phyloP scores from a whole-genome alignment of 306 rosid genomes.

The Inga oerstediana region DNA sequence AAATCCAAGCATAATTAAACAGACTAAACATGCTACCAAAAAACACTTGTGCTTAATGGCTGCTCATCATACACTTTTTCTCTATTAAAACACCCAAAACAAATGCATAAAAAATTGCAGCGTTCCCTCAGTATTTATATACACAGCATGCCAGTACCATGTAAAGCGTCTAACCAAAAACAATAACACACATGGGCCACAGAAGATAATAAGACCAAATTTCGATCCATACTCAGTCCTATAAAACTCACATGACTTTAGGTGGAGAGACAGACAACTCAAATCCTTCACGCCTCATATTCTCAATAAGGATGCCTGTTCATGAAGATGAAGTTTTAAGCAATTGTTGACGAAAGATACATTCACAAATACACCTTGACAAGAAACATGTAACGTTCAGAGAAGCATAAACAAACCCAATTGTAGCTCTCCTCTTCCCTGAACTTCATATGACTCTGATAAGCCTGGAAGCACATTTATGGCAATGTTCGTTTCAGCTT shows the following conservation, averaged over 20 bases:
- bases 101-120: slow-evolving; percentile 26
- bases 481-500: slow-evolving; percentile 98
- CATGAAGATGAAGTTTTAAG: slow-evolving; percentile 35
- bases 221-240: slow-evolving; percentile 23
- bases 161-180: slow-evolving; percentile 12
- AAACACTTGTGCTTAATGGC: slow-evolving; percentile 16
- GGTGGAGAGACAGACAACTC: slow-evolving; percentile 97
- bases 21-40: not conserved
- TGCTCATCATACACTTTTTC: slow-evolving; percentile 20
- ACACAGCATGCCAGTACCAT: slow-evolving; percentile 22
- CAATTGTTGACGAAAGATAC: slow-evolving; percentile 8
- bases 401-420: slow-evolving; percentile 63
- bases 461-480: slow-evolving; percentile 95
- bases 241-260: slow-evolving; percentile 87
- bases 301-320: slow-evolving; percentile 93
- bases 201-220: slow-evolving; percentile 22
- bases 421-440: slow-evolving; percentile 99
- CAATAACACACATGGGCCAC: slow-evolving; percentile 15
- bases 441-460: slow-evolving; percentile 94
- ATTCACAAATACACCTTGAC: slow-evolving; percentile 9
- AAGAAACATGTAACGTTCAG: slow-evolving; percentile 32
- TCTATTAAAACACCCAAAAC: slow-evolving; percentile 23
- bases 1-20: not conserved
- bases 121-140: slow-evolving; percentile 18
- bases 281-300: slow-evolving; percentile 98